Base-by-base conservation (phyloP, 2,329 filamentous ascomycete species). In the Ophiocordyceps australis region DNA sequence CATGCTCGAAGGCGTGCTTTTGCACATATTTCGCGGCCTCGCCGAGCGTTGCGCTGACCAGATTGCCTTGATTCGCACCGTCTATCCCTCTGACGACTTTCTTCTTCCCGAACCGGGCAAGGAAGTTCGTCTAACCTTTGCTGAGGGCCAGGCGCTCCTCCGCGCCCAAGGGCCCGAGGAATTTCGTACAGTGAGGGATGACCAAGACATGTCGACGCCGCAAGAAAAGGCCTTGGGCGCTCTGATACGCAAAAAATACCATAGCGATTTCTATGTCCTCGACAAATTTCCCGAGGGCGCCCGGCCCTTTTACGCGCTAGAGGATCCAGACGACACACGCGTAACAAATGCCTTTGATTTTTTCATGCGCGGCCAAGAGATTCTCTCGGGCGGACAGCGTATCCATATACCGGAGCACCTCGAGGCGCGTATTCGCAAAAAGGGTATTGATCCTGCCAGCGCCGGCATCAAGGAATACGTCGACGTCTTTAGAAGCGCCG, bases 221-320 rank as follows among this genome's bases (percentile, higher is more conserved):
- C 75, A 86, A 44, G 80, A 89, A 50, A 85, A 85, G 55, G 79
- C 76, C n/a, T 73, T 95, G 7, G 89, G 89, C 30, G 74, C 72
- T 15, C 63, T 95, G 24, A 71, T 95, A 37, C 75, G 80, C 30
- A 65, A 80, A 40, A 94, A 93, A 56, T 93, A 77, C 64, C 69
- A 77, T 46, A 89, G 83, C 32, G 89, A 98, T 57, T 95, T 95
- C 58, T 95, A 93, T 57, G 75, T 91, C 14, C 67, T 98, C 34
- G 86, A 95, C 61, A 89, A 95, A 55, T 98, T 93, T 63, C 89
- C 89, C 23, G 73, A 89, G 50, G 61, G 63, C 20, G 80, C 89
- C 13, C 71, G 89, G 17, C 86, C 86, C 5, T 93, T 93, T 54
- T 95, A 94, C 54, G 83, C 86, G 33, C 81, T 86, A 58, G 72